Evolutionary conservation across 148 eudicot genomes (phyloP).

Genomic region (Polygonum aviculare): DNA sequence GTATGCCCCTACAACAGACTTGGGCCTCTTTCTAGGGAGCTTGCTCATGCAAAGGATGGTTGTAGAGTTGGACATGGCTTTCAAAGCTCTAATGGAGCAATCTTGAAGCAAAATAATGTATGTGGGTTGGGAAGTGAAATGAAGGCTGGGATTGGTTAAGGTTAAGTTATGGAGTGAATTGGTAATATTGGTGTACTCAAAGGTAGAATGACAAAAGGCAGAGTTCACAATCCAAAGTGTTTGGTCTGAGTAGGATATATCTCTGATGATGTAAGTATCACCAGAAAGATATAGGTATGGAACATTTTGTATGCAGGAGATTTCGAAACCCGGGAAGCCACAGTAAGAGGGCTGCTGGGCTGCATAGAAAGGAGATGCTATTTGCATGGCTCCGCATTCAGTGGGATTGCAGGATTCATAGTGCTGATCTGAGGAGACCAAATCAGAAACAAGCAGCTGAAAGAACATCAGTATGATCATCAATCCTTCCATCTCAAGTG

Average conservation of each 20-base stretch:
- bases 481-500: background rate
- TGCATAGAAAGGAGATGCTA: background rate
- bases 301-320: background rate
- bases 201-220: background rate
- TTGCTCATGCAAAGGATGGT: background rate
- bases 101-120: background rate
- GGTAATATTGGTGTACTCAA: background rate
- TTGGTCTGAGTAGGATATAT: background rate
- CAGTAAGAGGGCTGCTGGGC: background rate
- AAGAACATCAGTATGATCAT: background rate
- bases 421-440: background rate
- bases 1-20: background rate
- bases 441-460: background rate
- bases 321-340: background rate
- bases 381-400: background rate
- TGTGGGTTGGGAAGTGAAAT: background rate
- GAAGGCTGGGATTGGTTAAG: background rate
- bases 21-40: background rate
- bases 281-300: background rate
- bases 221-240: background rate
- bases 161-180: background rate
- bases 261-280: background rate
- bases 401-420: background rate
- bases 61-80: background rate
- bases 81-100: background rate